Evolutionary conservation across 176 grass and related monocot genomes (phyloP), one percentile per base, ranked within the genome.

Genomic region (Calamus simplicifolius): DNA sequence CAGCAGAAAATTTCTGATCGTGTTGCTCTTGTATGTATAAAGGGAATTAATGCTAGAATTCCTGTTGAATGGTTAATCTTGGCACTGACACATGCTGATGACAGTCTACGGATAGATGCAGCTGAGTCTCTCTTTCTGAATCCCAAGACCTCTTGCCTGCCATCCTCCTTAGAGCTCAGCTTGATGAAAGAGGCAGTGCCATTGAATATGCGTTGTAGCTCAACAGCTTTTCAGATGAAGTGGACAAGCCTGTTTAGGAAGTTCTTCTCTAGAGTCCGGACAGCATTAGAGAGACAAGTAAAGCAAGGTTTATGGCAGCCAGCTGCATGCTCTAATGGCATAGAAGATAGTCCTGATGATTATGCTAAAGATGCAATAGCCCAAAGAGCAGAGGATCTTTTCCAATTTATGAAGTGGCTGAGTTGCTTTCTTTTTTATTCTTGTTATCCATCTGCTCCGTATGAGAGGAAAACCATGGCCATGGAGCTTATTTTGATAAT

Each of bases 381-480:
- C 29, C 56, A 70, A 58, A 87, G 76, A 62, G 83, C 92, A 15
- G 75, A 80, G 60, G 77, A 87, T 53, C 84, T 97, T 69, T 97
- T 90, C 66, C 78, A 88, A 23, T 97, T 91, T 65, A 88, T 91
- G 87, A 82, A 82, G 73, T 97, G 92, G 92, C 30, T 97, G 35
- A 82, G 87, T 63, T 83, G 60, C 57, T 91, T 91, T 74, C 83
- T 97, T 30, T 97, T 97, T 72, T 79, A 74, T 61, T 97, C 92
- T 50, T 97, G 92, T 72, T 97, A 97, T 62, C 92, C 92, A 49
- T 97, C 92, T 50, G 92, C 83, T 52, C 92, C 92, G 73, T 97
- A 97, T 64, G 92, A 97, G 77, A 90, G 92, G 62, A 97, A 88
- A 97, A 91, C 81, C 68, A 97, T 91, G 77, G 87, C 92, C 79